Evolutionary conservation across 163 green algal genomes (phyloP), one percentile per base, ranked within the genome.

Genomic region (Scenedesmus sp.): DNA sequence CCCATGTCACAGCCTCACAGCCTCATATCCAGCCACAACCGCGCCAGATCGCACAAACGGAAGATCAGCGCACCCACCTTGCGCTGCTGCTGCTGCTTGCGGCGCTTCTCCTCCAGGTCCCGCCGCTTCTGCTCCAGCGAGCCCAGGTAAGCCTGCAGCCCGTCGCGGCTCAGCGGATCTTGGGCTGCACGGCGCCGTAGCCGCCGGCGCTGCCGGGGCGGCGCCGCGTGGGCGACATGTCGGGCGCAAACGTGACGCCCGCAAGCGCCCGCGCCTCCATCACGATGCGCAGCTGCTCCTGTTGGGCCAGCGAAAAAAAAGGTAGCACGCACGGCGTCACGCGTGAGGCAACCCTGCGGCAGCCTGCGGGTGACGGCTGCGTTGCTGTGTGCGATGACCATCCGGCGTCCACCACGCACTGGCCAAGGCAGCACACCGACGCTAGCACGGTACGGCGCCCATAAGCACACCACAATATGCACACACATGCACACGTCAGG

Each of bases 241-340:
- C 76, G 37, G 87, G 87, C 0, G 26, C 44, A 37, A 91, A 91
- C 0, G 87, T 91, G 12, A 56, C 78, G n/a, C 78, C 87, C 35
- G 46, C 51, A 1, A 87, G 49, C 22, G 49, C 35, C 0, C 40
- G 40, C 2, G 87, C 78, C 30, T 87, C 87, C 20, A 20, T 16
- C 79, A 86, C 35, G 26, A 86, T 81, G 40, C 87, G 78, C 56
- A 87, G 40, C 51, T 91, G 78, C 72, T 90, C 85, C 85, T 90
- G 85, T 42, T 24, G n/a, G 37, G 13, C n/a, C n/a, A n/a, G n/a
- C n/a, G 35, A 12, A 81, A 49, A 35, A 7, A 20, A 44, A 44
- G 30, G 22, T 33, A 73, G 22, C 16, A 80, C 70, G 44, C 12
- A 43, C 65, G 42, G 22, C 53, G 7, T 6, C 53, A 65, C 53